phyloP scores from a whole-genome alignment of 257 asterid species.

The Buddleja alternifolia region DNA sequence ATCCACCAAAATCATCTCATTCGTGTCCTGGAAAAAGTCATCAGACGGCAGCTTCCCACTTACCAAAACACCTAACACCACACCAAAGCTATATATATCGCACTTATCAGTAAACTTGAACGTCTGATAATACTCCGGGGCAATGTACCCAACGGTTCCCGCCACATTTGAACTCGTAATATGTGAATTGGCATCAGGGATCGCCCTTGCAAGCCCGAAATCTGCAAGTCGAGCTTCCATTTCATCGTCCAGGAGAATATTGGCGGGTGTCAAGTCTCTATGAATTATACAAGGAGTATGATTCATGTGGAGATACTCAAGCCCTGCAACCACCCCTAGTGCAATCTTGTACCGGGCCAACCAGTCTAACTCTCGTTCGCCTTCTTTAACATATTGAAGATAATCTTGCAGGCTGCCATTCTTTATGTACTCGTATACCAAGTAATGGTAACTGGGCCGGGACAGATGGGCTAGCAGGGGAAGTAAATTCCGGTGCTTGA shows the following conservation, averaged over 20 bases:
- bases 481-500: conserved; percentile 52
- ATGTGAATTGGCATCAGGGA: conserved; percentile 50
- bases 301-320: conserved; percentile 52
- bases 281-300: conserved; percentile 50
- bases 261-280: conserved; percentile 59
- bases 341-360: conserved; percentile 43
- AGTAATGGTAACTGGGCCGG: conserved; percentile 50
- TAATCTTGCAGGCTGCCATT: conserved; percentile 54
- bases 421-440: conserved; percentile 59
- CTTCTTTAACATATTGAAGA: conserved; percentile 32
- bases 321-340: conserved; percentile 55
- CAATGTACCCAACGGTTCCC: conserved; percentile 57
- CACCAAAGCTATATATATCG: conserved; percentile 56
- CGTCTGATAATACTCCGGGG: conserved; percentile 58
- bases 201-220: conserved; percentile 54
- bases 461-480: conserved; percentile 56
- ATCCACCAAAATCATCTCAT: conserved; percentile 45
- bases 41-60: conserved; percentile 55
- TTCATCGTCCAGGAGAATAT: conserved; percentile 56
- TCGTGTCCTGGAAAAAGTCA: conserved; percentile 44
- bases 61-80: conserved; percentile 43
- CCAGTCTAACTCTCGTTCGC: conserved; percentile 47
- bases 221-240: conserved; percentile 62
- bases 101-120: conserved; percentile 56
- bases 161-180: conserved; percentile 52